phyloP scores from a whole-genome alignment of 2,329 filamentous ascomycete species.

The Pseudogymnoascus sp. region DNA sequence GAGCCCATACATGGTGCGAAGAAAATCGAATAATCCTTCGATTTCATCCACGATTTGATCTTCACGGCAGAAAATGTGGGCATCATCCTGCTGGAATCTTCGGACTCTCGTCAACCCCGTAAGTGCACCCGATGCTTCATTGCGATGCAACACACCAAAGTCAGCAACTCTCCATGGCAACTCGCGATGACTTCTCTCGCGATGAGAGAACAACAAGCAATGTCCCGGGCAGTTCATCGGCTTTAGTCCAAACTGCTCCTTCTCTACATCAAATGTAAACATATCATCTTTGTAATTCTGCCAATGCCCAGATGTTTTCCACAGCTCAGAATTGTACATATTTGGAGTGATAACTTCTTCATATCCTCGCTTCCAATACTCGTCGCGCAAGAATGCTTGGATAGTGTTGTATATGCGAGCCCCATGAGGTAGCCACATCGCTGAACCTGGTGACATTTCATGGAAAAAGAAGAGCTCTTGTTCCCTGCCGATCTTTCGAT shows the following conservation, averaged over 20 bases:
- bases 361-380: constrained; percentile 92
- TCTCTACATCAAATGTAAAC: constrained; percentile 79
- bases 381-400: constrained; percentile 67
- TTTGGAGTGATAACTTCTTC: constrained; percentile 93
- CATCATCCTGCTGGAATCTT: constrained; percentile 92
- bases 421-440: constrained; percentile 88
- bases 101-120: constrained; percentile 86
- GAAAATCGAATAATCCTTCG: constrained; percentile 76
- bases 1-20: constrained; percentile 69
- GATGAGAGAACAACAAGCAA: constrained; percentile 77
- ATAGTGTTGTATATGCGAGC: constrained; percentile 90
- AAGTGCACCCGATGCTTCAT: constrained; percentile 88
- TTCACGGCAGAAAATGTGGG: constrained; percentile 87
- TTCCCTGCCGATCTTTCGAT: constrained; percentile 85
- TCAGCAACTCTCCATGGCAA: constrained; percentile 89
- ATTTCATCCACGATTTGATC: constrained; percentile 71
- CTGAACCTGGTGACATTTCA: constrained; percentile 82
- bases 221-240: constrained; percentile 99
- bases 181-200: constrained; percentile 79
- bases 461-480: constrained; percentile 98
- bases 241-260: constrained; percentile 78
- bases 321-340: constrained; percentile 88
- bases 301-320: constrained; percentile 96
- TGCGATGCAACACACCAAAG: constrained; percentile 90
- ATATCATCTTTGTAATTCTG: constrained; percentile 91